These are phyloP conservation scores for Agastache rugosa DNA, from an alignment of 257 asterid species.

Conservation along the genomic window DNA sequence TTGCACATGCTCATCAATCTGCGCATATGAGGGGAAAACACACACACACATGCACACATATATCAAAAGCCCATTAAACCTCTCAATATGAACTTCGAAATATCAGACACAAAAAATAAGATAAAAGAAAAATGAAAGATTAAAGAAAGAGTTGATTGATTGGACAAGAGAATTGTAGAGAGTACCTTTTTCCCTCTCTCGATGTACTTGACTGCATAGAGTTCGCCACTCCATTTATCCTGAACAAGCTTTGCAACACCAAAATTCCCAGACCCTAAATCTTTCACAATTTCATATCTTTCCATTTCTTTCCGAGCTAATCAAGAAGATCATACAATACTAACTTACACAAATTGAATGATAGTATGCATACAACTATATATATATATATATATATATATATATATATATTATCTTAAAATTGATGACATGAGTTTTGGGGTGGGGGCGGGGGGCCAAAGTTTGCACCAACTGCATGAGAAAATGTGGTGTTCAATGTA, in stretches of 20 bases:
- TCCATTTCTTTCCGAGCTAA: conserved; percentile 44
- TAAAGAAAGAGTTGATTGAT: neutral
- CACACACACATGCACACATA: neutral
- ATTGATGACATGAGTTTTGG: neutral
- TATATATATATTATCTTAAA: neutral
- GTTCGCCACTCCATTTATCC: conserved; percentile 45
- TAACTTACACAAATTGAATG: no score
- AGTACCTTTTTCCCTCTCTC: conserved; percentile 59
- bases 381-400: no score
- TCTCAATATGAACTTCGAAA: neutral
- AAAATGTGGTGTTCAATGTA: neutral
- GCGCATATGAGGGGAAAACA: neutral
- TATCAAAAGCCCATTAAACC: conserved; percentile 10
- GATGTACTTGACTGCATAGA: conserved; percentile 53
- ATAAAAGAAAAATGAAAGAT: no score
- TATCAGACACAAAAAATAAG: no score
- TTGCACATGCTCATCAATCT: conserved; percentile 68
- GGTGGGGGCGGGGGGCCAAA: neutral
- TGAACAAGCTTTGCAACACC: conserved; percentile 81
- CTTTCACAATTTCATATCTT: conserved; percentile 61
- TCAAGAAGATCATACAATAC: neutral
- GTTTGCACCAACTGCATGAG: conserved; percentile 25
- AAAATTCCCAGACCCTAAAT: conserved; percentile 73
- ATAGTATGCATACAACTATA: no score
- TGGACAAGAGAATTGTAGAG: neutral